phyloP scores from a whole-genome alignment of 306 rosid genomes.

The Lagenaria siceraria region DNA sequence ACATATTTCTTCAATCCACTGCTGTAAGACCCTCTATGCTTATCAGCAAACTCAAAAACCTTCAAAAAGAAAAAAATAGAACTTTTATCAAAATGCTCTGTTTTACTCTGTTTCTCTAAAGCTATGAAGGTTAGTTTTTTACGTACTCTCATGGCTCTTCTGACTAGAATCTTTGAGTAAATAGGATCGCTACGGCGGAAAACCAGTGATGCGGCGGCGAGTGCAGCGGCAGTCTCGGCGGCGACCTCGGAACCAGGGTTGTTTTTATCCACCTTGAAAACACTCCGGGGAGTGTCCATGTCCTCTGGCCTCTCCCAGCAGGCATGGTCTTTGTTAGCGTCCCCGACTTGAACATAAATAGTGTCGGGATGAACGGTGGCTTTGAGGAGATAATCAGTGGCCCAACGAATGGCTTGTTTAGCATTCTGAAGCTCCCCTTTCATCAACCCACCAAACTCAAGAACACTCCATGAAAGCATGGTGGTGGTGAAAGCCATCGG shows the following conservation, averaged over 20 bases:
- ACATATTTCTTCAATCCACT: conserved; percentile 44
- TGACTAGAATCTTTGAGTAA: conserved; percentile 46
- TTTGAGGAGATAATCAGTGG: conserved; percentile 73
- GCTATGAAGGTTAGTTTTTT: background rate
- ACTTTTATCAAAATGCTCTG: background rate
- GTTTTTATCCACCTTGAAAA: conserved; percentile 52
- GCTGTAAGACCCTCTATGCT: conserved; percentile 75
- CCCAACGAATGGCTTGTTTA: conserved; percentile 71
- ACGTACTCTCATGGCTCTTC: conserved; percentile 64
- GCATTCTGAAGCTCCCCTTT: conserved; percentile 39
- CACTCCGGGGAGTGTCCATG: conserved; percentile 90
- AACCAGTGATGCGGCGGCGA: conserved; percentile 74
- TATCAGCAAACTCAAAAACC: conserved; percentile 89
- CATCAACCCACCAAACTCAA: conserved; percentile 72
- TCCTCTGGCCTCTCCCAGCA: conserved; percentile 98
- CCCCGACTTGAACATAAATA: conserved; percentile 95
- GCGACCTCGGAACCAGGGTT: conserved; percentile 88
- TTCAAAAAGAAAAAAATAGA: background rate
- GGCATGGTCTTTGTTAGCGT: conserved; percentile 76
- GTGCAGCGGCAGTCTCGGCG: conserved; percentile 91
- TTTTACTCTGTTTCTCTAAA: background rate
- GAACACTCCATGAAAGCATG: conserved; percentile 84
- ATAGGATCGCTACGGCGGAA: conserved; percentile 65
- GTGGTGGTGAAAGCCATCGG: conserved; percentile 99
- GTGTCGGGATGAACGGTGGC: conserved; percentile 34